Percentiles rank a stretch among this genome's conserved stretches.
Conservation (phyloP, 2,329 filamentous ascomycete genomes). For the Venturia nashicola region DNA sequence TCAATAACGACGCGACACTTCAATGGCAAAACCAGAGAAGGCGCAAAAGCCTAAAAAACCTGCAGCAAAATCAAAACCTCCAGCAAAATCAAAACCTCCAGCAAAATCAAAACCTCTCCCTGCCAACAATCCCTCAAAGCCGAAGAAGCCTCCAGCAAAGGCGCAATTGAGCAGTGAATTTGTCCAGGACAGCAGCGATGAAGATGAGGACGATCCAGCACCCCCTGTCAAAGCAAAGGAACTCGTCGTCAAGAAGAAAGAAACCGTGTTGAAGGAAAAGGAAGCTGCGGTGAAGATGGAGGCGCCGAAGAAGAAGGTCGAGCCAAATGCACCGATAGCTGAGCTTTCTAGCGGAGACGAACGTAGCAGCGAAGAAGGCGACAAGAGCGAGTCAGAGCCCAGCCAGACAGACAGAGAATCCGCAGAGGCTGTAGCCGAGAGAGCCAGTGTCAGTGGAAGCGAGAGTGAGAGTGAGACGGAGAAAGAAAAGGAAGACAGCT, state of each 20-base stretch:
- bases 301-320: not conserved
- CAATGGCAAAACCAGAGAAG: conserved; percentile 1
- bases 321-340: not conserved
- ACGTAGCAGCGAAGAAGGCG: conserved; percentile 1
- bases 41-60: not conserved
- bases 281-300: not conserved
- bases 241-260: not conserved
- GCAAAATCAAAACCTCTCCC: not conserved
- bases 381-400: not conserved
- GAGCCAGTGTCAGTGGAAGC: not conserved
- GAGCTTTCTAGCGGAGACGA: conserved; percentile 1
- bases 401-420: not conserved
- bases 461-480: not conserved
- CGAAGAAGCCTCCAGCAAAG: not conserved
- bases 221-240: not conserved
- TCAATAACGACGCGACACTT: not conserved
- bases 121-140: not conserved
- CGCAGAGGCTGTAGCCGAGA: not conserved
- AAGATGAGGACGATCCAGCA: not conserved
- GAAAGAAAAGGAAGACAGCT: not conserved
- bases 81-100: not conserved
- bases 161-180: conserved; percentile 6
- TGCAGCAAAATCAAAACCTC: not conserved
- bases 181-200: conserved; percentile 1
- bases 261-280: not conserved